Evolutionary conservation across 441 rosid genomes (phyloP).

Genomic region (Populus trichocarpa): DNA sequence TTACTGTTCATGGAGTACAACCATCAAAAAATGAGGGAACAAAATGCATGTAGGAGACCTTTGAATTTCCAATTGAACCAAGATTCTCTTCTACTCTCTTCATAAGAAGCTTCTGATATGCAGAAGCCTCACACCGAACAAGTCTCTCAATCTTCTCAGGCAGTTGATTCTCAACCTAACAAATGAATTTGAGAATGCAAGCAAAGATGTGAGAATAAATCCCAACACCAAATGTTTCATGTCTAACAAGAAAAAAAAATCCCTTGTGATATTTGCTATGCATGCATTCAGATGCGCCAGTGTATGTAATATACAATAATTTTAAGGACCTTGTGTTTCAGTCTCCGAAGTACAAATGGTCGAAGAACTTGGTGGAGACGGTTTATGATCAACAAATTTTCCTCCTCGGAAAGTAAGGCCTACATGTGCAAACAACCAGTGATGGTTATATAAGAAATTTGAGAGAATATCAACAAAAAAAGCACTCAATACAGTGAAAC

Average conservation of each 20-base stretch:
- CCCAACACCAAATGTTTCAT: constrained; percentile 2
- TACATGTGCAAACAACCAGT: constrained; percentile 23
- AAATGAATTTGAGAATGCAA: constrained; percentile 21
- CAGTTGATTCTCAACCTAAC: constrained; percentile 87
- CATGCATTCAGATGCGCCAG: not conserved
- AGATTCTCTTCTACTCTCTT: constrained; percentile 96
- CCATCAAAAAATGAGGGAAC: not conserved
- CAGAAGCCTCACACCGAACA: constrained; percentile 91
- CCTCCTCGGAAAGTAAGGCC: constrained; percentile 96
- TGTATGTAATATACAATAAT: not conserved
- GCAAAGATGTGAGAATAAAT: not conserved
- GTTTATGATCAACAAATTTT: constrained; percentile 84
- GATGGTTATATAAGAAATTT: constrained; percentile 5
- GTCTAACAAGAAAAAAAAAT: not conserved
- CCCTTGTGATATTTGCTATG: not conserved
- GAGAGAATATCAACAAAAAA: not conserved
- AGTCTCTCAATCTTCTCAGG: constrained; percentile 97
- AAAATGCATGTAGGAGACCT: constrained; percentile 46
- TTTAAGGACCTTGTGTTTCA: constrained; percentile 82
- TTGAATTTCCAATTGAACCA: constrained; percentile 77
- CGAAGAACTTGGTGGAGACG: constrained; percentile 98
- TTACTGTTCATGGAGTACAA: constrained; percentile 2
- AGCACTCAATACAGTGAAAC: not conserved
- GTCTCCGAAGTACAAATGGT: constrained; percentile 89
- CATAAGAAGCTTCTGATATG: constrained; percentile 94